These are phyloP conservation scores for Puccinia polysora DNA, from an alignment of 1,284 basidiomycete genomes.

Conservation along the genomic window DNA sequence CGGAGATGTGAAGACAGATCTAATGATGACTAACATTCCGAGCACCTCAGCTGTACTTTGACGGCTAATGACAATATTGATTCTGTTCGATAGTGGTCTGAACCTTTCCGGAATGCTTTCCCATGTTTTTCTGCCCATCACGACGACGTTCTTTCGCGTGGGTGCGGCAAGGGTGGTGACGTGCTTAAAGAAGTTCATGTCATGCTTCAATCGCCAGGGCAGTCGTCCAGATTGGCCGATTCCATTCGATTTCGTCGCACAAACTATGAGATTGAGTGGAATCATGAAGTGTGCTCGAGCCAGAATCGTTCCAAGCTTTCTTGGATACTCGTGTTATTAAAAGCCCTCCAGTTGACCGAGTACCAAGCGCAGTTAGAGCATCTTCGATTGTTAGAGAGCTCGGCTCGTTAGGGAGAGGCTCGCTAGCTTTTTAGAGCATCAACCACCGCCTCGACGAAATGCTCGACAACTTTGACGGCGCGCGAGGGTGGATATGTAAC, in stretches of 20 bases:
- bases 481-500: too few relatives aligned
- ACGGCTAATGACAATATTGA: conserved; percentile 65
- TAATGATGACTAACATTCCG: conserved; percentile 9
- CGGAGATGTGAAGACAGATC: not conserved
- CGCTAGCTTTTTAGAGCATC: too few relatives aligned
- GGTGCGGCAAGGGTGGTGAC: conserved; percentile 64
- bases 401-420: too few relatives aligned
- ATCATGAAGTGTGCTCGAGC: too few relatives aligned
- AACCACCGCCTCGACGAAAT: too few relatives aligned
- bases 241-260: conserved; percentile 78
- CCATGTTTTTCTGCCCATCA: conserved; percentile 99
- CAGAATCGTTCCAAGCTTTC: too few relatives aligned
- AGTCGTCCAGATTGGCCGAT: conserved; percentile 72
- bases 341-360: too few relatives aligned
- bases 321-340: too few relatives aligned
- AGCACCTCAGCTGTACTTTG: not conserved
- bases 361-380: too few relatives aligned
- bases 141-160: conserved; percentile 64
- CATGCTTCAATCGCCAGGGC: conserved; percentile 83
- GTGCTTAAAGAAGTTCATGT: conserved; percentile 88
- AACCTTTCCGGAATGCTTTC: conserved; percentile 88
- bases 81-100: conserved; percentile 70
- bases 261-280: conserved; percentile 79
- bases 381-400: too few relatives aligned
- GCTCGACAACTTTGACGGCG: too few relatives aligned